These are phyloP conservation scores for Vanrija humicola DNA, from an alignment of 1,284 basidiomycete genomes.

Conservation along the genomic window DNA sequence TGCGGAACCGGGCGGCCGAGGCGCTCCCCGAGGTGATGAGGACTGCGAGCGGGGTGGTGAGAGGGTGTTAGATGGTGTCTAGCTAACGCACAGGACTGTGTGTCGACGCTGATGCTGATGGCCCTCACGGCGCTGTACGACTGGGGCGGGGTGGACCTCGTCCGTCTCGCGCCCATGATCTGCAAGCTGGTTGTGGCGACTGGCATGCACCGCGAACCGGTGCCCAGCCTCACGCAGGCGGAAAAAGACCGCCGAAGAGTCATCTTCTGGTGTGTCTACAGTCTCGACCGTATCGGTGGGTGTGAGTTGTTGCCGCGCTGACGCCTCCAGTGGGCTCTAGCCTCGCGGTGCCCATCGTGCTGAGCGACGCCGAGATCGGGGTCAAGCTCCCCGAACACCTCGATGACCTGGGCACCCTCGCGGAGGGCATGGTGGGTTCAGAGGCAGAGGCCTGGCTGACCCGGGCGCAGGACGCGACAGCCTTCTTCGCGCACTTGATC, in stretches of 20 bases:
- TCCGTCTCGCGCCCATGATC: not conserved
- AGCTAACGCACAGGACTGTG: slow-evolving; percentile 3
- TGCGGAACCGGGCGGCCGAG: slow-evolving; percentile 1
- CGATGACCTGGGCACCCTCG: not conserved
- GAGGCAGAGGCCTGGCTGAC: no score
- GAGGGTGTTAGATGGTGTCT: not conserved
- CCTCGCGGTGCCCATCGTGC: not conserved
- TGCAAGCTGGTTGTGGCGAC: not conserved
- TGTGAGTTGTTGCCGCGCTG: not conserved
- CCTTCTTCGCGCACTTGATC: no score
- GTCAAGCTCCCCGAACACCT: slow-evolving; percentile 1
- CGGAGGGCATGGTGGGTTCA: not conserved
- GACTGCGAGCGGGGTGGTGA: slow-evolving; percentile 7
- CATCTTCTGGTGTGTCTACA: slow-evolving; percentile 7
- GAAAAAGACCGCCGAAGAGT: slow-evolving; percentile 5
- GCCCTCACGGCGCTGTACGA: slow-evolving; percentile 5
- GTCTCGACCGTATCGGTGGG: not conserved
- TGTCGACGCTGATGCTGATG: slow-evolving; percentile 1
- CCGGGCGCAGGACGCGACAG: no score
- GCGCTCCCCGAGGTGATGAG: not conserved
- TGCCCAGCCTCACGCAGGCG: not conserved
- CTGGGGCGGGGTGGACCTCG: slow-evolving; percentile 6
- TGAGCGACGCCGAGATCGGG: slow-evolving; percentile 2
- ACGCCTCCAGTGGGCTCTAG: not conserved
- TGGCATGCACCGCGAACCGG: slow-evolving; percentile 3